Evolutionary conservation across 2,329 filamentous ascomycete genomes (phyloP).

Genomic region (Monosporascus ibericus): DNA sequence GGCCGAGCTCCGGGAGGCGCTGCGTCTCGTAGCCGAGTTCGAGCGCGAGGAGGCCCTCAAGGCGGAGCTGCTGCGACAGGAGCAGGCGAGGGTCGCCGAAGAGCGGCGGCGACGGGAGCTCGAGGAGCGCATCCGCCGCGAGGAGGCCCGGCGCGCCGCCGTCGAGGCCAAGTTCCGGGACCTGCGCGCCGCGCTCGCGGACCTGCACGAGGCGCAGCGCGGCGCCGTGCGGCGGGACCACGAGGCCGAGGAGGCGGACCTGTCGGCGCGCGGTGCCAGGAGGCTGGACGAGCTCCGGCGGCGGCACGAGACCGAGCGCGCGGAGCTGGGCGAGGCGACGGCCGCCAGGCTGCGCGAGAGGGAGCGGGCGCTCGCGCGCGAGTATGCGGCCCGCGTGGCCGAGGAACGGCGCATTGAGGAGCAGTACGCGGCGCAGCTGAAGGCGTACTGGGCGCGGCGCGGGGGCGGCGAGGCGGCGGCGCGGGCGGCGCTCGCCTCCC

Average conservation of each 20-base stretch:
- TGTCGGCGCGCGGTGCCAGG: slow-evolving; percentile 16
- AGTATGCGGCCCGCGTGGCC: slow-evolving; percentile 34
- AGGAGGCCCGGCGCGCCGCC: slow-evolving; percentile 33
- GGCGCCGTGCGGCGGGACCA: slow-evolving; percentile 32
- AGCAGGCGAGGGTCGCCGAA: too few relatives aligned
- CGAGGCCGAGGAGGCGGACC: slow-evolving; percentile 25
- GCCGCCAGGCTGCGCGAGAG: slow-evolving; percentile 25
- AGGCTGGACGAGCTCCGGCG: slow-evolving; percentile 25
- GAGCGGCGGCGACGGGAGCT: slow-evolving; percentile 31
- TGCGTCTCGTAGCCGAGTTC: slow-evolving; percentile 42
- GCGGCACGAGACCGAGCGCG: slow-evolving; percentile 28
- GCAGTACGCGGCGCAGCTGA: slow-evolving; percentile 34
- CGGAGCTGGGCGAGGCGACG: slow-evolving; percentile 19
- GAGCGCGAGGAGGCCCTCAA: slow-evolving; percentile 39
- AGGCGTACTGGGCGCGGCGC: slow-evolving; percentile 32
- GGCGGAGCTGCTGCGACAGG: slow-evolving; percentile 32
- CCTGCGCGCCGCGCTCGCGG: slow-evolving; percentile 29
- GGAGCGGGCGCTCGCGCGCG: slow-evolving; percentile 29
- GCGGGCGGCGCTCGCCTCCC: slow-evolving; percentile 26
- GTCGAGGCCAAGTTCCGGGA: slow-evolving; percentile 33
- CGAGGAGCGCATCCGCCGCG: slow-evolving; percentile 31
- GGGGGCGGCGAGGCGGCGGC: slow-evolving; percentile 22
- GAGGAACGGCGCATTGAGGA: slow-evolving; percentile 39
- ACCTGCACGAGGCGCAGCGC: slow-evolving; percentile 38
- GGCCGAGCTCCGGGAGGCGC: slow-evolving; percentile 30